Conservation (phyloP, 495 filamentous ascomycete species). For the Podospora sp. region DNA sequence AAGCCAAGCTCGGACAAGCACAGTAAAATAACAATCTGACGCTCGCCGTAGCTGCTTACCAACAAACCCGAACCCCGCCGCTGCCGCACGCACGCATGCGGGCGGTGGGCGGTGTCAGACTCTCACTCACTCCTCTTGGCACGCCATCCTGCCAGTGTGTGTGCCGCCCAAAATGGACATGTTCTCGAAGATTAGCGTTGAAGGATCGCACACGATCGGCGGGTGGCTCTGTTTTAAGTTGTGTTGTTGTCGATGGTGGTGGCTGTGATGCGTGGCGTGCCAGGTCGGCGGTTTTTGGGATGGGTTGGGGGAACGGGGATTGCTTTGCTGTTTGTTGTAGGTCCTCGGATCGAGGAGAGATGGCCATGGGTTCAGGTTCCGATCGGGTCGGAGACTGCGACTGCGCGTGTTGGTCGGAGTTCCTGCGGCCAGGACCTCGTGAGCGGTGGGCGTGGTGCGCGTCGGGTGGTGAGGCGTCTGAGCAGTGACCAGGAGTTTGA, state of each 20-base stretch:
- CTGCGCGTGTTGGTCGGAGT: no score
- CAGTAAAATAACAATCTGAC: no score
- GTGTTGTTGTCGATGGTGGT: neutral
- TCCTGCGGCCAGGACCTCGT: neutral
- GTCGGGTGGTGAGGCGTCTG: neutral
- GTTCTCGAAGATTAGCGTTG: neutral
- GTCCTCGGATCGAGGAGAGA: neutral
- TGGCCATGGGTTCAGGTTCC: neutral
- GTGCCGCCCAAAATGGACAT: neutral
- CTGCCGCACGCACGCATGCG: neutral
- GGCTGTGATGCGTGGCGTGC: neutral
- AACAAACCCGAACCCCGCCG: no score
- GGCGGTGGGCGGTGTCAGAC: neutral
- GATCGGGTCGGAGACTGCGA: neutral
- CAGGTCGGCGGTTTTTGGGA: neutral
- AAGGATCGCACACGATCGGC: neutral
- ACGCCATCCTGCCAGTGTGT: neutral
- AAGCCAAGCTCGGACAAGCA: no score
- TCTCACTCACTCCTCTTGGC: neutral
- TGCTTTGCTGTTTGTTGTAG: no score
- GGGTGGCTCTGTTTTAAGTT: neutral
- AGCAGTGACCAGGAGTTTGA: neutral
- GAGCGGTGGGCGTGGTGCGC: neutral
- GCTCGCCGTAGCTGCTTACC: no score
- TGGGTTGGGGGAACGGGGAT: neutral